Evolutionary conservation across 805 yeast species (phyloP).

Genomic region (Maudiozyma turicensis): DNA sequence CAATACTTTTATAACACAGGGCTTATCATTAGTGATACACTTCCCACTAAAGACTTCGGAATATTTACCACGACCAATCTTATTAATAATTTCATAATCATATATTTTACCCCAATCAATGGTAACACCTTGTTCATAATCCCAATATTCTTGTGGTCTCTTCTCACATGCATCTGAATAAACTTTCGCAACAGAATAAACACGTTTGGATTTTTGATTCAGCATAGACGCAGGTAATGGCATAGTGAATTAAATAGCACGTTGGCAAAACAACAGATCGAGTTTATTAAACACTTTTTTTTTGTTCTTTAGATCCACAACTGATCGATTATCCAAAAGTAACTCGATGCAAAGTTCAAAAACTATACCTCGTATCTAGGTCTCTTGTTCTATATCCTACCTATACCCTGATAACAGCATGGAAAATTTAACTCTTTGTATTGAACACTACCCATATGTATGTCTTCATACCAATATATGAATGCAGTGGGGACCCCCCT

Average conservation of each 20-base stretch:
- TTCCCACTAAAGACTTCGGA: conserved; percentile 89
- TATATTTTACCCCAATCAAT: conserved; percentile 79
- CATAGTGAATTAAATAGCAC: conserved; percentile 9
- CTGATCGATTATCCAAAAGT: too few species aligned
- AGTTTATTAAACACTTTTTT: too few species aligned
- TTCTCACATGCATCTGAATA: conserved; percentile 70
- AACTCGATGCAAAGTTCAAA: too few species aligned
- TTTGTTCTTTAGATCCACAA: too few species aligned
- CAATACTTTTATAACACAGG: conserved; percentile 80
- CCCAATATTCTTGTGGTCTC: conserved; percentile 81
- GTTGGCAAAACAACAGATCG: too few species aligned
- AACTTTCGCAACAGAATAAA: conserved; percentile 59
- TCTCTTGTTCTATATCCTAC: too few species aligned
- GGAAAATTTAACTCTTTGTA: too few species aligned
- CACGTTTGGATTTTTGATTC: conserved; percentile 27
- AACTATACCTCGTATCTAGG: too few species aligned
- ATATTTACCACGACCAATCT: conserved; percentile 87
- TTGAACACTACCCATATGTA: too few species aligned
- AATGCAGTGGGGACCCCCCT: too few species aligned
- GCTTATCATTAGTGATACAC: conserved; percentile 47
- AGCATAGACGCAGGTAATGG: conserved; percentile 28
- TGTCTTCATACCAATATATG: too few species aligned
- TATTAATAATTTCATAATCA: conserved; percentile 75
- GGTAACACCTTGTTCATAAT: conserved; percentile 55
- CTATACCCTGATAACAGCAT: too few species aligned